Conservation (phyloP, 2,329 filamentous ascomycete species). For the Hypoxylon sp. region DNA sequence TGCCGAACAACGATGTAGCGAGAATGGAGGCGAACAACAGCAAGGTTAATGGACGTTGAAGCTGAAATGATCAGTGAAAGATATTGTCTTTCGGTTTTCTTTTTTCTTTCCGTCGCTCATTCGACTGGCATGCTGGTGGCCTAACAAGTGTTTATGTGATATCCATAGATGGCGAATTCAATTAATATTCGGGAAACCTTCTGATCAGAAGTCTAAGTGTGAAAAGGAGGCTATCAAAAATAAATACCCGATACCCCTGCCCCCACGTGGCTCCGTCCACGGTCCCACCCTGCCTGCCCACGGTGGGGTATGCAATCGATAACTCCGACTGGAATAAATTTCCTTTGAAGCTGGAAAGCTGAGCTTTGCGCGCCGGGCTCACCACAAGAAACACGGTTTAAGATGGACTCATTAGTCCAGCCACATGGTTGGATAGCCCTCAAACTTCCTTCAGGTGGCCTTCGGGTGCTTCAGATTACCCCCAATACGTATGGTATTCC, state of each 20-base stretch:
- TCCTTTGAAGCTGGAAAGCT: slow-evolving; percentile 14
- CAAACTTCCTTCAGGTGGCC: slow-evolving; percentile 68
- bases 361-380: slow-evolving; percentile 1
- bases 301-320: slow-evolving; percentile 30
- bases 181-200: slow-evolving; percentile 4
- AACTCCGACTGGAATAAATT: slow-evolving; percentile 24
- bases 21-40: slow-evolving; percentile 20
- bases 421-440: slow-evolving; percentile 71
- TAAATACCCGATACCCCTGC: background rate
- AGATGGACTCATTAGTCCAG: slow-evolving; percentile 61
- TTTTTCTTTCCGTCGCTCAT: slow-evolving; percentile 6
- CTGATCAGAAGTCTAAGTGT: too few species aligned
- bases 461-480: slow-evolving; percentile 67
- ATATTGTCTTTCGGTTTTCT: slow-evolving; percentile 9
- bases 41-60: slow-evolving; percentile 32
- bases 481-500: slow-evolving; percentile 68
- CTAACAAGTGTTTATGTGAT: slow-evolving; percentile 28
- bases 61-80: background rate
- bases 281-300: too few species aligned
- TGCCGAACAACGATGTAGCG: slow-evolving; percentile 49
- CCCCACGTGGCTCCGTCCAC: slow-evolving; percentile 20
- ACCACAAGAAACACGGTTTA: slow-evolving; percentile 8
- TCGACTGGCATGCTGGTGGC: slow-evolving; percentile 6
- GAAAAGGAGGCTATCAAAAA: background rate
- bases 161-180: slow-evolving; percentile 20